Base-by-base conservation (phyloP, 2,329 filamentous ascomycete genomes). In the Colletotrichum agaves region DNA sequence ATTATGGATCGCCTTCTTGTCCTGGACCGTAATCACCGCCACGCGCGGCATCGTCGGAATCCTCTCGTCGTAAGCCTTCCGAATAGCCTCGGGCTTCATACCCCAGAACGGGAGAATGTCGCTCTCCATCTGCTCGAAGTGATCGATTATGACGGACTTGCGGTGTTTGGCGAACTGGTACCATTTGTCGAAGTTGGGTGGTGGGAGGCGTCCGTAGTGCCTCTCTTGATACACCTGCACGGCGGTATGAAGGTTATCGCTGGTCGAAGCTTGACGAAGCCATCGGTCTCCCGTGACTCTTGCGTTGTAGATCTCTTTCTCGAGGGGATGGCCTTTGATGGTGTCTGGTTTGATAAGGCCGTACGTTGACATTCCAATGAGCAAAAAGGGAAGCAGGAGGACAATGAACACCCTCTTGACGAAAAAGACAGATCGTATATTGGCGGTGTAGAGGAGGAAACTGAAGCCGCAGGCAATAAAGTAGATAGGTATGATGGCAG, bases 171-270 rank as follows among this genome's bases (percentile, higher is more conserved):
- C 93, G 74, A 92, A 93, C 19, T 90, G 85, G 75, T 91, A 97
- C 94, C 94, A 97, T 71, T 90, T 89, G 73, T 94, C 91, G 73
- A 97, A 97, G 66, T 91, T 87, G 1, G 90, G 92, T 11, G 94
- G 94, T 15, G 94, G 93, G 31, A 88, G 82, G 67, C 93, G 87
- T 13, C 88, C 88, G 72, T 91, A 72, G 66, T 88, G 82, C 5
- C 83, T 80, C 53, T 85, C 81, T 53, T 80, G 79, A 72, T 88
- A 88, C 61, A 85, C 80, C 4, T 76, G 73, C 4, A 83, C 80
- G 0, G 85, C 86, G 8, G 83, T 76, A 1, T 76, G 76, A 3
- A 87, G 74, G 12, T 79, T 85, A 11, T 78, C 78, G 72, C 85
- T 88, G 13, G 80, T 78, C 2, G 78, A 78, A 1, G 82, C 85